Evolutionary conservation across 176 grass and related monocot species (phyloP).

Genomic region (Phoenix dactylifera): DNA sequence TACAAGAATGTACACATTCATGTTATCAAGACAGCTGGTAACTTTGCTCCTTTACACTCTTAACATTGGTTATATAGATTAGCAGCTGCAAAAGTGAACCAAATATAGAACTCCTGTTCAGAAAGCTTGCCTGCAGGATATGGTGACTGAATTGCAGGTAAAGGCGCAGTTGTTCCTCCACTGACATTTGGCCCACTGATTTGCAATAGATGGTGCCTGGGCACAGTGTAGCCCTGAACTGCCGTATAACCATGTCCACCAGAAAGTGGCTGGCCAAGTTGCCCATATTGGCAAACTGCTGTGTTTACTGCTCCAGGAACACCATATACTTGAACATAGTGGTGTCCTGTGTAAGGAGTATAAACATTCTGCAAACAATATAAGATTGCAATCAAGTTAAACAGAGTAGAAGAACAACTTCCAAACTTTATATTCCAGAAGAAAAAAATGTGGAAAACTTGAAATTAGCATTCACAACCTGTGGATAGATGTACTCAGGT

Average conservation of each 20-base stretch:
- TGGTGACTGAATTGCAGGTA: conserved; percentile 40
- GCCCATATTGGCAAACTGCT: conserved; percentile 56
- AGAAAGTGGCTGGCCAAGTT: conserved; percentile 40
- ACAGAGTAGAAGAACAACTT: neutral
- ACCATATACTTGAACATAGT: conserved; percentile 49
- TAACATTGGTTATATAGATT: conserved; percentile 2
- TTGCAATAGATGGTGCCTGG: conserved; percentile 35
- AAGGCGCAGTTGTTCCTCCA: conserved; percentile 25
- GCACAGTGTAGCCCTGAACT: conserved; percentile 28
- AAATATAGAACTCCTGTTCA: neutral
- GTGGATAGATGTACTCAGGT: conserved; percentile 55
- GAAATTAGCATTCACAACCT: conserved; percentile 41
- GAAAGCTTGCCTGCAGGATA: conserved; percentile 45
- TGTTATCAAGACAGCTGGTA: too few relatives aligned
- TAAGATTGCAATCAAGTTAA: conserved; percentile 36
- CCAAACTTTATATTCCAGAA: neutral
- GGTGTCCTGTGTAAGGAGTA: conserved; percentile 52
- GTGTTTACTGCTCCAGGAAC: conserved; percentile 42
- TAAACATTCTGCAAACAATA: conserved; percentile 75
- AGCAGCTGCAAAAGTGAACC: neutral
- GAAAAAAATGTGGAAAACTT: neutral
- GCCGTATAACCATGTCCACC: conserved; percentile 47
- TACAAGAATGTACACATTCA: too few relatives aligned
- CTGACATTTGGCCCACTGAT: conserved; percentile 45
- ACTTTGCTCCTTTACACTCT: neutral